These are phyloP conservation scores for Kregervanrija pseudodelftensis DNA, from an alignment of 805 yeast species.

Conservation along the genomic window DNA sequence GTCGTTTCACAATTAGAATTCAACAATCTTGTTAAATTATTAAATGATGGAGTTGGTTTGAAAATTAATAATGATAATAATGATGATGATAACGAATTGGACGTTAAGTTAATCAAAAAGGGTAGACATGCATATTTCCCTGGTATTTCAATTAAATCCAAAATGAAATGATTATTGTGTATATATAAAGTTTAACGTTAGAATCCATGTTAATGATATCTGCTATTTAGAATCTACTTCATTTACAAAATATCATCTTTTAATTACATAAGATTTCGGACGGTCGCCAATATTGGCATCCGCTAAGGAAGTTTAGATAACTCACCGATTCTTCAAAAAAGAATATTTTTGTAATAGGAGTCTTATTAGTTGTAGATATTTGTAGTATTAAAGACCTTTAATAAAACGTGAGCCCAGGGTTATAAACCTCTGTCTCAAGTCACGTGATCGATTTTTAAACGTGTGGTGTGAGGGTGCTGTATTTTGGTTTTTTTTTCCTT, in stretches of 20 bases:
- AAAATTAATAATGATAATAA: background rate
- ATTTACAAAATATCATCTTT: too few relatives aligned
- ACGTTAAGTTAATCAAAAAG: slow-evolving; percentile 23
- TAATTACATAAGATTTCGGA: slow-evolving; percentile 31
- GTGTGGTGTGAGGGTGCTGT: too few relatives aligned
- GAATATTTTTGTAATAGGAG: background rate
- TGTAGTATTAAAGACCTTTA: too few relatives aligned
- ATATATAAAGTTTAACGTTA: too few relatives aligned
- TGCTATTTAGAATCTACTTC: background rate
- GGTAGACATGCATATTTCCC: slow-evolving; percentile 45
- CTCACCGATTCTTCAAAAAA: slow-evolving; percentile 42
- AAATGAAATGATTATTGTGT: too few relatives aligned
- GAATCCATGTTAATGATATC: background rate
- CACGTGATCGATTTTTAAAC: too few relatives aligned
- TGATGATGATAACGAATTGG: slow-evolving; percentile 3
- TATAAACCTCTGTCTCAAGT: too few relatives aligned
- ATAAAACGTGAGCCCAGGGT: too few relatives aligned
- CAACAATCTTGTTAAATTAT: background rate
- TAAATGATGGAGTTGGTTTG: background rate
- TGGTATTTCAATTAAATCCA: slow-evolving; percentile 11
- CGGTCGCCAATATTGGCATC: slow-evolving; percentile 49
- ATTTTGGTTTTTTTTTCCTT: background rate
- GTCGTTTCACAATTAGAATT: slow-evolving; percentile 4
- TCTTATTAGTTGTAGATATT: too few relatives aligned
- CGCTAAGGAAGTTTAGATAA: slow-evolving; percentile 46